Percentiles rank a stretch among this genome's conserved stretches.
Conservation (phyloP, 164 flowering plant species). For the Euptelea pleiosperma region DNA sequence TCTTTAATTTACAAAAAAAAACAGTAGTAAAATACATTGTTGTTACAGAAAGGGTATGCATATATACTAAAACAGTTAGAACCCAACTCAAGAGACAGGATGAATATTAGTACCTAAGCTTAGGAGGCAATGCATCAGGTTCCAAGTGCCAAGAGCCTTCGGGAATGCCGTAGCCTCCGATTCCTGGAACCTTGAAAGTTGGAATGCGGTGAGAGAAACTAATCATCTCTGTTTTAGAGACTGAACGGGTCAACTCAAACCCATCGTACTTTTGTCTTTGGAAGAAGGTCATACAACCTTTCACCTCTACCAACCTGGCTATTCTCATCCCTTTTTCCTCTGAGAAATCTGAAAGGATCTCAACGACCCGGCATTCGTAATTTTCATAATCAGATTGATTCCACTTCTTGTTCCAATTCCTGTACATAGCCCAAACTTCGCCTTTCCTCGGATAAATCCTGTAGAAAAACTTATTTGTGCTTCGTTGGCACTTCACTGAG, state of each 20-base stretch:
- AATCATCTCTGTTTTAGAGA: slow-evolving; percentile 31
- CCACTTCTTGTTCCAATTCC: slow-evolving; percentile 45
- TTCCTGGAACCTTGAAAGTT: slow-evolving; percentile 38
- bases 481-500: slow-evolving; percentile 27
- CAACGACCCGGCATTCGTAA: slow-evolving; percentile 28
- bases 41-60: too few species aligned
- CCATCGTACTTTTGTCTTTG: slow-evolving; percentile 32
- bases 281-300: slow-evolving; percentile 39
- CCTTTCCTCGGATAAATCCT: slow-evolving; percentile 44
- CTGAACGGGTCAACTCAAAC: slow-evolving; percentile 25
- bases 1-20: too few species aligned
- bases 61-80: too few species aligned
- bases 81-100: too few species aligned
- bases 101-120: too few species aligned
- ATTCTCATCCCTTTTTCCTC: slow-evolving; percentile 22
- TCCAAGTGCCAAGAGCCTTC: slow-evolving; percentile 51
- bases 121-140: slow-evolving; percentile 44
- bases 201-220: slow-evolving; percentile 49
- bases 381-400: slow-evolving; percentile 20
- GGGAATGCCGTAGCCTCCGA: slow-evolving; percentile 33
- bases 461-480: slow-evolving; percentile 21
- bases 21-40: too few species aligned
- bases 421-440: slow-evolving; percentile 57
- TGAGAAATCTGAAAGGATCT: slow-evolving; percentile 36
- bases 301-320: slow-evolving; percentile 34